A percentile compares a stretch with the other conserved stretches of the same genome.
phyloP scores from a whole-genome alignment of 495 filamentous ascomycete genomes.

The Tuber microsphaerosporum region DNA sequence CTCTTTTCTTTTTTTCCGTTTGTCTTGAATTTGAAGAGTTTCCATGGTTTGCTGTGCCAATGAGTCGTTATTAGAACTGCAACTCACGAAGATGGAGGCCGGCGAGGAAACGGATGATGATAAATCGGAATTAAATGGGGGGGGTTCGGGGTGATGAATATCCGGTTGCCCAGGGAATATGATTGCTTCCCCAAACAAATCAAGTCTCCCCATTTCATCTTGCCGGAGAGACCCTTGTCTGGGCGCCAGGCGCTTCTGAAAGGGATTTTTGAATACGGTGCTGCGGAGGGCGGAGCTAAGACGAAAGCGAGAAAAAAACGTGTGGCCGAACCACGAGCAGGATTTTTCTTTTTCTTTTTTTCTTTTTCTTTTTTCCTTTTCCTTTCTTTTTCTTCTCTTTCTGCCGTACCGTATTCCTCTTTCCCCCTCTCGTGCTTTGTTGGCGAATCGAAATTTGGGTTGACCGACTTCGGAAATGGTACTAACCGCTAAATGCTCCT shows the following conservation, averaged over 20 bases:
- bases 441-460: slow-evolving; percentile 8
- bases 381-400: too few species aligned
- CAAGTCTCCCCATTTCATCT: slow-evolving; percentile 11
- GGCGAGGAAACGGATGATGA: slow-evolving; percentile 24
- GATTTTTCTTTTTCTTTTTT: slow-evolving; percentile 2
- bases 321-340: slow-evolving; percentile 20
- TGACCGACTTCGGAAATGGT: slow-evolving; percentile 8
- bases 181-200: not conserved
- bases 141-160: slow-evolving; percentile 32
- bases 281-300: not conserved
- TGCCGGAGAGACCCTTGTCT: slow-evolving; percentile 8
- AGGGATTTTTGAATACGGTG: slow-evolving; percentile 5
- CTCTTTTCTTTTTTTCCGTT: not conserved
- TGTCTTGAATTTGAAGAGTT: not conserved
- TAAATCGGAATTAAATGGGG: slow-evolving; percentile 21
- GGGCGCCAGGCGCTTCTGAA: slow-evolving; percentile 11
- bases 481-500: slow-evolving; percentile 22
- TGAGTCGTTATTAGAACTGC: not conserved
- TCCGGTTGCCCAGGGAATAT: slow-evolving; percentile 10
- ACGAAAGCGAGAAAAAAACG: not conserved
- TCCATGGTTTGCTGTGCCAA: not conserved
- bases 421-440: slow-evolving; percentile 11
- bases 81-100: not conserved
- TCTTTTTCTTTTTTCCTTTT: not conserved
- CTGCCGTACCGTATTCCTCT: not conserved